Percentiles rank a stretch among this genome's conserved stretches.
Evolutionary conservation across 208 protist genomes (phyloP).

Genomic region (Acanthamoeba culbertsoni): DNA sequence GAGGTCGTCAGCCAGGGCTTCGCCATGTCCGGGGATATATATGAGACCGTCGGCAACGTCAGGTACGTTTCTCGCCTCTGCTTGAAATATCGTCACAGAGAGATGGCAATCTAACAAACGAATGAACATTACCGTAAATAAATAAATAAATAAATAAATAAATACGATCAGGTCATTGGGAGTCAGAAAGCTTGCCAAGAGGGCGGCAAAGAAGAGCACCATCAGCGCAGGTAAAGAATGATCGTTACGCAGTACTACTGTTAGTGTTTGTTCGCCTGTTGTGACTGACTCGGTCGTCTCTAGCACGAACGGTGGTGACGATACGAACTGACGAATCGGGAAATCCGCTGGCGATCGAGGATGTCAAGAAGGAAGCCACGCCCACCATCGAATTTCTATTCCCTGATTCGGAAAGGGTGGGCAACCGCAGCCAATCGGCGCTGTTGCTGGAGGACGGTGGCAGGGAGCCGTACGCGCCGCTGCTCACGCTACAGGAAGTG

Average conservation of each 20-base stretch:
- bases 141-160: too few species aligned
- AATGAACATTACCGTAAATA: too few species aligned
- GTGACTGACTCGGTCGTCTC: background rate
- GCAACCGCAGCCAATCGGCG: background rate
- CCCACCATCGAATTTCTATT: slow-evolving; percentile 23
- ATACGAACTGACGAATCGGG: background rate
- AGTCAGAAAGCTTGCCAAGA: background rate
- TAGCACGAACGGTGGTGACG: background rate
- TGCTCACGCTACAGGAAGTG: slow-evolving; percentile 3
- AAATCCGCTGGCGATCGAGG: slow-evolving; percentile 1
- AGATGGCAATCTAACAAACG: background rate
- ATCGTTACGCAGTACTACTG: background rate
- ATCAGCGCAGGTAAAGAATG: background rate
- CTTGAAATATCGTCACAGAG: background rate
- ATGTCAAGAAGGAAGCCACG: background rate
- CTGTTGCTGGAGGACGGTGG: background rate
- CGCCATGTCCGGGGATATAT: background rate
- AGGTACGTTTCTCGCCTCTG: background rate
- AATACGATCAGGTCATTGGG: background rate
- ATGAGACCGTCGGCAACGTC: background rate
- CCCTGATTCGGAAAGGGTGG: background rate
- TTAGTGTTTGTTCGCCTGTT: background rate
- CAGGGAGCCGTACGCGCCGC: background rate
- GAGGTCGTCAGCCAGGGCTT: background rate
- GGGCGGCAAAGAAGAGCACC: slow-evolving; percentile 12